Evolutionary conservation across 768 basidiomycete species (phyloP).

Genomic region (Collybiopsis confluens): DNA sequence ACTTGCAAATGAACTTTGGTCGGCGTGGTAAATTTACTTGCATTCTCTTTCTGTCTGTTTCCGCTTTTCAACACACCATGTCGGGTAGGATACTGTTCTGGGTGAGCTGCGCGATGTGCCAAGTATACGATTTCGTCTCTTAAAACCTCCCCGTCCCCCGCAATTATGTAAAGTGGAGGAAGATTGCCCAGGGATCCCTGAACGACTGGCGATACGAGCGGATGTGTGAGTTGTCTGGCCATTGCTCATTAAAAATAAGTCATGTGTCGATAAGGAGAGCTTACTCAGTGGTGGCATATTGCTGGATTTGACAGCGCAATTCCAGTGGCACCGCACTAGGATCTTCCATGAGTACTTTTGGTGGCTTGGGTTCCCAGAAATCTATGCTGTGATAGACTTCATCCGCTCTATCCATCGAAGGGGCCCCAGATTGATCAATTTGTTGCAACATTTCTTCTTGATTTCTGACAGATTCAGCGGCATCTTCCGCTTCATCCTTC

Average conservation of each 20-base stretch:
- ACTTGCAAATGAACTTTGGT: conserved; percentile 72
- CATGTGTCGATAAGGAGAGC: conserved; percentile 16
- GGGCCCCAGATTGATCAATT: not conserved
- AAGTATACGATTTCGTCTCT: conserved; percentile 75
- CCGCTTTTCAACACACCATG: conserved; percentile 44
- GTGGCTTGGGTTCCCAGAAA: conserved; percentile 50
- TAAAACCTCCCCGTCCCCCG: conserved; percentile 70
- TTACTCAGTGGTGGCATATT: conserved; percentile 72
- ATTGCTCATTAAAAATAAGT: not conserved
- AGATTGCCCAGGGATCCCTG: conserved; percentile 73
- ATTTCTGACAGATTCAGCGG: conserved; percentile 16
- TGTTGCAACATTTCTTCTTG: conserved; percentile 29
- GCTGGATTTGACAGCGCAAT: conserved; percentile 64
- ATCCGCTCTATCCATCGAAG: too few relatives aligned
- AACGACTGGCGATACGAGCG: conserved; percentile 68
- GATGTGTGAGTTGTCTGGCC: conserved; percentile 55
- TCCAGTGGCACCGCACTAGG: conserved; percentile 40
- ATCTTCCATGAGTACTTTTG: conserved; percentile 52
- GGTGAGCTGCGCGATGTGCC: conserved; percentile 78
- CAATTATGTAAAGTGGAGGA: conserved; percentile 69
- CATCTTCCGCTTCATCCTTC: conserved; percentile 13
- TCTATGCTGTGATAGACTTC: conserved; percentile 24
- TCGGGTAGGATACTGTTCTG: conserved; percentile 57
- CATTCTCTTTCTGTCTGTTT: conserved; percentile 47
- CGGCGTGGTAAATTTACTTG: conserved; percentile 43